Evolutionary conservation across 805 yeast species (phyloP).

Genomic region (Clavispora asparagi): DNA sequence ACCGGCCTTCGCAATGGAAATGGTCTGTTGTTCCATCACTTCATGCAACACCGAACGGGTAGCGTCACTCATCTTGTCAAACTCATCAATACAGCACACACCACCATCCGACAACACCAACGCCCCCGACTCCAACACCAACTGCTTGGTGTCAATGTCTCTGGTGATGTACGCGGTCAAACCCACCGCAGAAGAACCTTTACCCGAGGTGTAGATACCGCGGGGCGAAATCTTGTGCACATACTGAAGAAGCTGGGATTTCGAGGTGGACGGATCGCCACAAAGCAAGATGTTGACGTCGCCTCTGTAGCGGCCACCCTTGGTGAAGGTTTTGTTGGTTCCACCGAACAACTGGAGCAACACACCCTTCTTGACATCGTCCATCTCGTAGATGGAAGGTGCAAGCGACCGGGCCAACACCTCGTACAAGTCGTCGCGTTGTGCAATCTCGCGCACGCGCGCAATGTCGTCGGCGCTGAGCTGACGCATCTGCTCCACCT

Average conservation of each 20-base stretch:
- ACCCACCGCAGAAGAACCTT: conserved; percentile 99
- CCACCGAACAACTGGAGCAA: conserved; percentile 93
- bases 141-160: conserved; percentile 88
- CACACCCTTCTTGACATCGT: conserved; percentile 94
- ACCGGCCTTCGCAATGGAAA: conserved; percentile 97
- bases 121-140: conserved; percentile 95
- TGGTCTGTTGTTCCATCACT: conserved; percentile 99
- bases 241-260: conserved; percentile 89
- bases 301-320: conserved; percentile 95
- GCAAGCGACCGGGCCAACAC: conserved; percentile 86
- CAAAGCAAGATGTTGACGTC: conserved; percentile 87
- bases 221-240: conserved; percentile 98
- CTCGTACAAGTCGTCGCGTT: conserved; percentile 78
- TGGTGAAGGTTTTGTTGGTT: conserved; percentile 77
- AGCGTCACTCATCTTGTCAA: conserved; percentile 93
- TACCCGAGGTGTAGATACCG: conserved; percentile 97
- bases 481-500: conserved; percentile 70
- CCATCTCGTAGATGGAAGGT: conserved; percentile 95
- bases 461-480: conserved; percentile 66
- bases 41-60: conserved; percentile 95
- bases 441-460: conserved; percentile 55
- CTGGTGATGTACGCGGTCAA: conserved; percentile 94
- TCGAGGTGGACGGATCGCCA: conserved; percentile 98
- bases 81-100: conserved; percentile 97
- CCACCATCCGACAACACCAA: conserved; percentile 96